Evolutionary conservation across 2,329 filamentous ascomycete species (phyloP).

Genomic region (Colletotrichum sp.): DNA sequence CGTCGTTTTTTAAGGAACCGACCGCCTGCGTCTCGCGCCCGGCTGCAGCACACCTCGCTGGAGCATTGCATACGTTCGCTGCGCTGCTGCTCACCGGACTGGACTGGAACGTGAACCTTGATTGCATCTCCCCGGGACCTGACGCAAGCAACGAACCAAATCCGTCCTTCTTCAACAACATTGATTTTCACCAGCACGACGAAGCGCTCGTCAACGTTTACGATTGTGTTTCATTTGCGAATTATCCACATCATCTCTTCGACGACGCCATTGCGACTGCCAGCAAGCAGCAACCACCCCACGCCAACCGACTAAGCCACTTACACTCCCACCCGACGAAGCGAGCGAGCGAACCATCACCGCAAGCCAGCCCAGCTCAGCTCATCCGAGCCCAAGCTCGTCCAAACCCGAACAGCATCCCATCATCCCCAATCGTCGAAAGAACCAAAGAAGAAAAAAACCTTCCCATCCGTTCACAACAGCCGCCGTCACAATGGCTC

Average conservation of each 20-base stretch:
- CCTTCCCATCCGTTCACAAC: not conserved
- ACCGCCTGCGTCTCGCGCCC: not conserved
- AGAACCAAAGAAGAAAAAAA: not conserved
- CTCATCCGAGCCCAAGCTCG: not conserved
- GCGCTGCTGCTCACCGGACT: not conserved
- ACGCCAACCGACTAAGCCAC: not conserved
- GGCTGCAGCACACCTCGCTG: not conserved
- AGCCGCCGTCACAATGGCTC: constrained; percentile 53
- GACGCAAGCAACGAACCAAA: constrained; percentile 1
- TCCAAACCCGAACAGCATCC: not conserved
- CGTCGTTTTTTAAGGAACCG: not conserved
- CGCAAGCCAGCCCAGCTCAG: not conserved
- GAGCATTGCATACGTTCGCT: not conserved
- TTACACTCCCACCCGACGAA: not conserved
- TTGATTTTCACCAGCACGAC: not conserved
- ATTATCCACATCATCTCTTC: not conserved
- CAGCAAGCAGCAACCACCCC: not conserved
- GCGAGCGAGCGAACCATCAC: not conserved
- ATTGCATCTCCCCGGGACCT: not conserved
- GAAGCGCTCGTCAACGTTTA: not conserved
- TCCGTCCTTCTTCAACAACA: not conserved
- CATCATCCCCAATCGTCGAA: not conserved
- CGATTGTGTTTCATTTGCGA: not conserved
- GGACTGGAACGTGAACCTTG: not conserved
- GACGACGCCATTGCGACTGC: not conserved